These are phyloP conservation scores for Galium porrigens DNA, from an alignment of 305 asterid genomes.

Conservation along the genomic window DNA sequence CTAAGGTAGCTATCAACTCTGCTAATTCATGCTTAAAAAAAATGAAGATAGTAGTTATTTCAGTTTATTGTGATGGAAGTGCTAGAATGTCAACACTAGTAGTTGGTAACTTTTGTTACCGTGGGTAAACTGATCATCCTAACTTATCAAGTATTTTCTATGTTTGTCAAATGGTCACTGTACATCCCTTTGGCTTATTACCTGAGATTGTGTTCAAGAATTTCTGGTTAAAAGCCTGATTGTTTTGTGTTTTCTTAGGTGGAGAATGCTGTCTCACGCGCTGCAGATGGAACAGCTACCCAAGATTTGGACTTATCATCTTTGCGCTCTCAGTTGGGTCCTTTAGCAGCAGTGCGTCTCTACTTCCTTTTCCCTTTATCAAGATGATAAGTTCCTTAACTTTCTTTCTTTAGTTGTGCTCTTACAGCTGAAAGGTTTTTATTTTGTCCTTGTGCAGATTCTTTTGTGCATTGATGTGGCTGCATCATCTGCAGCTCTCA, in stretches of 20 bases:
- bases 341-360: slow-evolving; percentile 74
- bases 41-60: background rate
- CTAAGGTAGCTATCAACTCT: background rate
- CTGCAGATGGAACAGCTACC: slow-evolving; percentile 62
- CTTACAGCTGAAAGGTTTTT: slow-evolving; percentile 15
- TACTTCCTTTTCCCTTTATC: slow-evolving; percentile 15
- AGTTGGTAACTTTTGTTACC: background rate
- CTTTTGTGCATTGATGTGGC: slow-evolving; percentile 87
- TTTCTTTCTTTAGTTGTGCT: slow-evolving; percentile 16
- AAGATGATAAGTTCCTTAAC: slow-evolving; percentile 6
- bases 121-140: background rate
- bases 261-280: slow-evolving; percentile 77
- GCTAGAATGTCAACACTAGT: background rate
- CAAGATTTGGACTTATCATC: slow-evolving; percentile 69
- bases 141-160: background rate
- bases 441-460: slow-evolving; percentile 40
- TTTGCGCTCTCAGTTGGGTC: slow-evolving; percentile 75
- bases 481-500: slow-evolving; percentile 67
- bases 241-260: slow-evolving; percentile 34
- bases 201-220: background rate
- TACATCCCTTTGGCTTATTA: background rate
- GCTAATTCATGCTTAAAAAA: background rate
- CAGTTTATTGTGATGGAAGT: slow-evolving; percentile 3
- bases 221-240: background rate
- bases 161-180: background rate